phyloP scores from a whole-genome alignment of 129 eudicot genomes.

The Logfia minima region DNA sequence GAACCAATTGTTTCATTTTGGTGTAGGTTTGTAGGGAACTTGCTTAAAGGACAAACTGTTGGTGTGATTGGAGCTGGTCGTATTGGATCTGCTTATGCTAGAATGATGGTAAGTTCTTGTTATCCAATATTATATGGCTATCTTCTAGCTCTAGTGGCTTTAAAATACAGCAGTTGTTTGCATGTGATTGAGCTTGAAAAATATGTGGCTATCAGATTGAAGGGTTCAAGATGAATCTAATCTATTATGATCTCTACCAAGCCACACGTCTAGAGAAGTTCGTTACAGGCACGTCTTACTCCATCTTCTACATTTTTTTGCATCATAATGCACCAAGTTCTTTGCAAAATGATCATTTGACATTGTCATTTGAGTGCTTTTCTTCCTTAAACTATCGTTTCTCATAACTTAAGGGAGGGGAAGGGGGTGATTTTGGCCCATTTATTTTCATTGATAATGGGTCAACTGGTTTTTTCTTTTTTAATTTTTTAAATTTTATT shows the following conservation, averaged over 20 bases:
- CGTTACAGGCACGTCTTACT: conserved; percentile 74
- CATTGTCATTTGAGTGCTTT: background rate
- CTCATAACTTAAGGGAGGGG: background rate
- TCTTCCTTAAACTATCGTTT: background rate
- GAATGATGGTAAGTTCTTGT: conserved; percentile 84
- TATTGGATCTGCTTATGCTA: conserved; percentile 97
- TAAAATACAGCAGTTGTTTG: background rate
- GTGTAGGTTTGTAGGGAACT: conserved; percentile 89
- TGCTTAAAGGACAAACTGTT: conserved; percentile 97
- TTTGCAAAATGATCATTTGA: background rate
- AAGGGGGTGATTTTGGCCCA: background rate
- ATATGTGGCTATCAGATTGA: conserved; percentile 59
- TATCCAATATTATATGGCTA: background rate
- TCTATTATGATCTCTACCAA: conserved; percentile 94
- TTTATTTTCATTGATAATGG: no score
- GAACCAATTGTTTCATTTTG: background rate
- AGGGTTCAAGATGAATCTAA: conserved; percentile 98
- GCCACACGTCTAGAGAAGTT: conserved; percentile 95
- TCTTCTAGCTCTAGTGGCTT: background rate
- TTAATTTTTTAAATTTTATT: no score
- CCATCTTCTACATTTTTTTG: background rate
- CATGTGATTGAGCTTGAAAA: conserved; percentile 1
- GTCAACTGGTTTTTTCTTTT: no score
- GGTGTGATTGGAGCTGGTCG: conserved; percentile 99
- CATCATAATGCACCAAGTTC: background rate